Conservation (phyloP, 495 filamentous ascomycete genomes). For the Aspergillus sclerotioniger region DNA sequence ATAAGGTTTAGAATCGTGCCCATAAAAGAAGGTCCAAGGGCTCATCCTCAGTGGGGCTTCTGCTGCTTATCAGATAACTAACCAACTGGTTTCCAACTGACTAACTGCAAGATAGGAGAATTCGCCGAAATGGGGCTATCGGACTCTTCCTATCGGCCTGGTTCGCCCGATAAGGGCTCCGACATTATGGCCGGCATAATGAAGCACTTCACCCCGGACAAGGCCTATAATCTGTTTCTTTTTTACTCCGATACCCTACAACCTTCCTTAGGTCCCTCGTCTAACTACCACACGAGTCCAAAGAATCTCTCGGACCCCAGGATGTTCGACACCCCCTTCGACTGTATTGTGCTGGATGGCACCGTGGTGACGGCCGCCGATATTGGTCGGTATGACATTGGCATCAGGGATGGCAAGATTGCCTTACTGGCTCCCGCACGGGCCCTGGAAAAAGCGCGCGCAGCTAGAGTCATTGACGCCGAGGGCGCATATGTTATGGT, state of each 20-base stretch:
- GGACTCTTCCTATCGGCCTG: neutral
- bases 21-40: neutral
- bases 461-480: constrained; percentile 22
- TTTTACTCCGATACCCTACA: neutral
- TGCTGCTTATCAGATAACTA: neutral
- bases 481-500: constrained; percentile 32
- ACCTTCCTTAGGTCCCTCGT: neutral
- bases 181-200: neutral
- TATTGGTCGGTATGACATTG: constrained; percentile 37
- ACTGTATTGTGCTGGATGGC: constrained; percentile 17
- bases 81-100: neutral
- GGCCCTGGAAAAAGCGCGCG: constrained; percentile 29
- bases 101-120: neutral
- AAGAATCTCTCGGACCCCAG: neutral
- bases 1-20: neutral
- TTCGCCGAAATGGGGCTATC: neutral
- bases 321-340: neutral
- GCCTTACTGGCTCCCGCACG: constrained; percentile 28
- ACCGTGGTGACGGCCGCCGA: constrained; percentile 16
- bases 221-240: neutral
- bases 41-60: neutral
- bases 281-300: neutral
- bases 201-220: neutral
- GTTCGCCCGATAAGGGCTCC: neutral
- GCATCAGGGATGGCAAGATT: constrained; percentile 53